Conservation (phyloP, 108 stramenopile species). For the Nitzschia sp. region DNA sequence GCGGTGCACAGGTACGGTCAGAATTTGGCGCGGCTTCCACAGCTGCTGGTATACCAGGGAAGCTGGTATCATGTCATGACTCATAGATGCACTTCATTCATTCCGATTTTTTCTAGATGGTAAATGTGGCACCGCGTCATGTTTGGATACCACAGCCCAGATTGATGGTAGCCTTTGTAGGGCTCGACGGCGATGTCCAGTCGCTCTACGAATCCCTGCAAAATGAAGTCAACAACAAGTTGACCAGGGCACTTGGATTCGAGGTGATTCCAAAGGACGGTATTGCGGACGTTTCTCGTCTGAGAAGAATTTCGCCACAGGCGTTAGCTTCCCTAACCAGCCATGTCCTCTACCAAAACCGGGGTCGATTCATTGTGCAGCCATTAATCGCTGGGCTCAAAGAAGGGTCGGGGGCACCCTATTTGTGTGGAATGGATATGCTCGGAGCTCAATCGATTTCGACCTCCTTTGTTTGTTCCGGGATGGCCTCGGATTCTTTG, state of each 20-base stretch:
- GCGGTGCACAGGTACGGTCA: slow-evolving; percentile 56
- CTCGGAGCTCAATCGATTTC: slow-evolving; percentile 75
- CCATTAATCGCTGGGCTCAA: slow-evolving; percentile 73
- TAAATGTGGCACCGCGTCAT: slow-evolving; percentile 43
- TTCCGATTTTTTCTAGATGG: slow-evolving; percentile 26
- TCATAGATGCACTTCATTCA: neutral
- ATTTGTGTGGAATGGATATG: slow-evolving; percentile 75
- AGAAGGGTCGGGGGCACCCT: slow-evolving; percentile 43
- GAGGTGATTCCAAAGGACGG: neutral
- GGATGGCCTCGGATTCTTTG: slow-evolving; percentile 75
- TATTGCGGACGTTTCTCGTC: neutral
- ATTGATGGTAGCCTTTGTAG: slow-evolving; percentile 72
- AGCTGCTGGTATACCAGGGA: no score
- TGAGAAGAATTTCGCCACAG: slow-evolving; percentile 44
- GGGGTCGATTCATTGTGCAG: slow-evolving; percentile 76
- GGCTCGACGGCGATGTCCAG: slow-evolving; percentile 81
- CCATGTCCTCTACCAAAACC: slow-evolving; percentile 74
- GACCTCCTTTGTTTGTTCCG: slow-evolving; percentile 70
- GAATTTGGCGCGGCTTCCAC: neutral
- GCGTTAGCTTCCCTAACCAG: slow-evolving; percentile 70
- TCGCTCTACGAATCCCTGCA: slow-evolving; percentile 64
- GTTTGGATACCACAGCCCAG: slow-evolving; percentile 35
- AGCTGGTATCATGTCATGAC: neutral
- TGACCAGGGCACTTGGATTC: slow-evolving; percentile 50
- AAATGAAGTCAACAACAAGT: slow-evolving; percentile 46